Evolutionary conservation across 805 yeast species (phyloP).

Genomic region (Ogataea pilisensis): DNA sequence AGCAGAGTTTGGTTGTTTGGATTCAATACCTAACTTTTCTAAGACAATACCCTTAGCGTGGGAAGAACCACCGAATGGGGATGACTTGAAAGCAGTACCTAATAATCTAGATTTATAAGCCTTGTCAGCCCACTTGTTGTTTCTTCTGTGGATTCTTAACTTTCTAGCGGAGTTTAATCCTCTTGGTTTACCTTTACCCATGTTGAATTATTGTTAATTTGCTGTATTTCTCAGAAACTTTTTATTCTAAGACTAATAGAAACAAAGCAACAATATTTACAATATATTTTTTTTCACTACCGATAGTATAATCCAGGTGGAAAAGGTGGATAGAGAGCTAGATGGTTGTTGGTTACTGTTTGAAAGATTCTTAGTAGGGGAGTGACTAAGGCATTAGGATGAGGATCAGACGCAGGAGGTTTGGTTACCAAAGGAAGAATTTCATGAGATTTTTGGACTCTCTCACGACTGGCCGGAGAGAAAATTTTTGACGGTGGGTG

Average conservation of each 20-base stretch:
- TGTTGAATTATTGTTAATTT: slow-evolving; percentile 38
- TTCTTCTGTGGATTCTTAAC: slow-evolving; percentile 99
- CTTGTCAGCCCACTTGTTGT: slow-evolving; percentile 99
- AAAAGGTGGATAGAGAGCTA: background rate
- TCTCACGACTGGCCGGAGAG: no score
- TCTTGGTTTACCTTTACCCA: slow-evolving; percentile 99
- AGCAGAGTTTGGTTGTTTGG: slow-evolving; percentile 99
- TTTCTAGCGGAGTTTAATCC: slow-evolving; percentile 99
- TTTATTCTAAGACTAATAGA: slow-evolving; percentile 2
- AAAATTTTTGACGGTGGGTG: no score
- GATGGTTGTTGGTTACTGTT: background rate
- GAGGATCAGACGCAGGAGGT: no score
- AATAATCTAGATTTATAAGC: slow-evolving; percentile 97
- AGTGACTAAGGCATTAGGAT: no score
- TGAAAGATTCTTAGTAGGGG: background rate
- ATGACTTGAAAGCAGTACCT: slow-evolving; percentile 99
- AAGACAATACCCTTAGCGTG: slow-evolving; percentile 99
- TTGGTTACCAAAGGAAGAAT: no score
- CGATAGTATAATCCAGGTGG: no score
- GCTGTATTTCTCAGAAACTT: background rate
- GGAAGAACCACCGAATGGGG: slow-evolving; percentile 99
- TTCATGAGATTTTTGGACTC: no score
- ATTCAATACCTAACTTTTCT: slow-evolving; percentile 99
- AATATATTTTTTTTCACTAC: no score
- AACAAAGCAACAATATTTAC: background rate